These are phyloP conservation scores for Ceratocystiopsis sp. DNA, from an alignment of 2,329 filamentous ascomycete species.

Conservation along the genomic window DNA sequence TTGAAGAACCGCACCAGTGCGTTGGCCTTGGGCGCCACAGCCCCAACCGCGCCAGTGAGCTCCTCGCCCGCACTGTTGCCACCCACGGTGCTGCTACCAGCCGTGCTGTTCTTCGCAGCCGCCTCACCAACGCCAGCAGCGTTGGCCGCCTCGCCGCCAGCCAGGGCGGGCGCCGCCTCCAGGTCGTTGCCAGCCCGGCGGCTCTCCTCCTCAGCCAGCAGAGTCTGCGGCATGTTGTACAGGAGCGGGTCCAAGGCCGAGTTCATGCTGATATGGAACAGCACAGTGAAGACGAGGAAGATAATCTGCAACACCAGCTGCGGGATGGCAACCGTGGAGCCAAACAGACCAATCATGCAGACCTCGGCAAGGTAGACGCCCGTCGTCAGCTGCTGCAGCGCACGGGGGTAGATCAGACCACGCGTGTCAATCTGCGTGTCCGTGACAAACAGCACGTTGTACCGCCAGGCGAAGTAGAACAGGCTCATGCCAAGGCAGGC, in stretches of 20 bases:
- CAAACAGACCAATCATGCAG: conserved; percentile 69
- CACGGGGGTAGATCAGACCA: conserved; percentile 79
- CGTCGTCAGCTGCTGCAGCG: conserved; percentile 70
- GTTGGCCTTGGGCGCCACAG: conserved; percentile 31
- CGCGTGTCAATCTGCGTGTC: conserved; percentile 73
- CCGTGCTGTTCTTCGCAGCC: conserved; percentile 10
- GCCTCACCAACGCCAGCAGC: conserved; percentile 2
- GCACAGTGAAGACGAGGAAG: conserved; percentile 55
- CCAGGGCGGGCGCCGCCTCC: conserved; percentile 8
- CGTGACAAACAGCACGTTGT: conserved; percentile 73
- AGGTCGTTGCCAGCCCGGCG: conserved; percentile 11
- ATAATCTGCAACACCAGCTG: conserved; percentile 60
- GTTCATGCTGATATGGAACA: conserved; percentile 62
- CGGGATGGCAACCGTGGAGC: conserved; percentile 46
- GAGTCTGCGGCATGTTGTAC: conserved; percentile 61
- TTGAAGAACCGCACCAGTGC: conserved; percentile 53
- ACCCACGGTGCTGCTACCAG: conserved; percentile 2
- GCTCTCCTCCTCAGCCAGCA: conserved; percentile 30
- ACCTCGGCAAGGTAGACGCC: conserved; percentile 69
- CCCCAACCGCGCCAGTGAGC: conserved; percentile 10
- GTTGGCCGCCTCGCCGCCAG: neutral
- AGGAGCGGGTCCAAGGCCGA: conserved; percentile 60
- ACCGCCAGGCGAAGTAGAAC: conserved; percentile 75
- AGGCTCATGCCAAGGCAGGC: conserved; percentile 59
- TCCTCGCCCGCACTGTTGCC: neutral